Evolutionary conservation across 2,329 filamentous ascomycete species (phyloP), one percentile per base, ranked within the genome.

Genomic region (Talaromyces verruculosus): DNA sequence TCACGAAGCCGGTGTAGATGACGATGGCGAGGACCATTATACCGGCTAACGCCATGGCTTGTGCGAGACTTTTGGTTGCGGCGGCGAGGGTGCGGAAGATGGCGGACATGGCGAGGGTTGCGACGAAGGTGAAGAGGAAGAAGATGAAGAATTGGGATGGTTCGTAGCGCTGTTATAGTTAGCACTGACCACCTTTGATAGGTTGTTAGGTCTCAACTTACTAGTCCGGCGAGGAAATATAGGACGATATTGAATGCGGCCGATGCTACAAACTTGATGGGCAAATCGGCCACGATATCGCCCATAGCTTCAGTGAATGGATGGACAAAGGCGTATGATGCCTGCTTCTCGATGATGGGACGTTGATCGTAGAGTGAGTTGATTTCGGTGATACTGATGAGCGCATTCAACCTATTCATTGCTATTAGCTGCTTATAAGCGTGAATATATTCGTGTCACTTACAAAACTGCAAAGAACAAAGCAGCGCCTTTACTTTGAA

Each of bases 291-390:
- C 25, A 97, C 80, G 86, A 97, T 94, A 3, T 91, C 94, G 0
- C 91, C 88, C 65, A 93, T 84, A 15, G 93, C 92, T 82, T 97
- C 93, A 17, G 92, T 89, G 7, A 91, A 93, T 0, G 94, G 92
- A 75, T 96, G 93, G 71, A 97, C 96, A 25, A 97, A 85, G 8
- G 93, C 92, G 74, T 97, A 97, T 64, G 91, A 88, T 61, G 85
- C 83, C 73, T 97, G 93, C 77, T 97, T 97, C 75, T 97, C 93
- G 67, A 97, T 91, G 71, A 97, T 96, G 2, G 92, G 91, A 41
- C 93, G 89, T 85, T 97, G 93, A 13, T 91, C 88, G 75, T 96
- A 97, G 13, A 96, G 85, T 0, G 91, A 93, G 37, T 96, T 82
- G 75, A 97, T 96, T 83, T 89, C 89, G 0, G 87, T 85, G 76